Percentiles rank a stretch among this genome's conserved stretches.
These are phyloP conservation scores for Zizania palustris DNA, from an alignment of 202 grass and related monocot genomes.

Conservation along the genomic window DNA sequence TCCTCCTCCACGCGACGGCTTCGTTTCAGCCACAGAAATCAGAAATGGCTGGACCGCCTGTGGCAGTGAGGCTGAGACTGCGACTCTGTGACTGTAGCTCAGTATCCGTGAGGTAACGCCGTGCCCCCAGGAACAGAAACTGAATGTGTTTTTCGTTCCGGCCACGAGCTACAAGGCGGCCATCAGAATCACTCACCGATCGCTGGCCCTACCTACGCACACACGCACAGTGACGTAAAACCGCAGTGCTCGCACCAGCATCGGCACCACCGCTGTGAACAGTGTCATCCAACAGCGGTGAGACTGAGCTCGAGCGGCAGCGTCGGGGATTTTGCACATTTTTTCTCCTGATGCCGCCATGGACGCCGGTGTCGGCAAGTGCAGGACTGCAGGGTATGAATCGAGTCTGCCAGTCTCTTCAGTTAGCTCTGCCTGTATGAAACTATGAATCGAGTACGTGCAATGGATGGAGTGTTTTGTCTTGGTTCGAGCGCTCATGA, in stretches of 20 bases:
- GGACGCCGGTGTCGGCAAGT: background rate
- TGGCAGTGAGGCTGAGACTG: background rate
- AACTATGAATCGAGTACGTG: background rate
- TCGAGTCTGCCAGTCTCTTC: background rate
- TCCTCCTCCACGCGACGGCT: background rate
- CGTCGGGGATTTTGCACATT: background rate
- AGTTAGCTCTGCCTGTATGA: background rate
- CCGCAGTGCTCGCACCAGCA: background rate
- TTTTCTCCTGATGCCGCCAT: conserved; percentile 5
- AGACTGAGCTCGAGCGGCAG: background rate
- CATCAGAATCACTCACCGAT: background rate
- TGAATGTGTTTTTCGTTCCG: background rate
- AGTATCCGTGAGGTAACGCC: background rate
- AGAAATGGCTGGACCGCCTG: no score
- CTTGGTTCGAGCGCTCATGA: background rate
- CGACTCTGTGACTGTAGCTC: no score
- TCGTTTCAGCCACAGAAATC: background rate
- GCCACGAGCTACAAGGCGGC: no score
- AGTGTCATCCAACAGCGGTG: conserved; percentile 34
- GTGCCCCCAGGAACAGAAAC: background rate
- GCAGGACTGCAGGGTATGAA: no score
- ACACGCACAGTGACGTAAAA: background rate
- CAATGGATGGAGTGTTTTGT: background rate
- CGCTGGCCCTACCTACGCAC: background rate
- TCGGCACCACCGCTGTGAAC: background rate